Conservation (phyloP, 176 grass and related monocot genomes). For the Hyparrhenia diplandra region DNA sequence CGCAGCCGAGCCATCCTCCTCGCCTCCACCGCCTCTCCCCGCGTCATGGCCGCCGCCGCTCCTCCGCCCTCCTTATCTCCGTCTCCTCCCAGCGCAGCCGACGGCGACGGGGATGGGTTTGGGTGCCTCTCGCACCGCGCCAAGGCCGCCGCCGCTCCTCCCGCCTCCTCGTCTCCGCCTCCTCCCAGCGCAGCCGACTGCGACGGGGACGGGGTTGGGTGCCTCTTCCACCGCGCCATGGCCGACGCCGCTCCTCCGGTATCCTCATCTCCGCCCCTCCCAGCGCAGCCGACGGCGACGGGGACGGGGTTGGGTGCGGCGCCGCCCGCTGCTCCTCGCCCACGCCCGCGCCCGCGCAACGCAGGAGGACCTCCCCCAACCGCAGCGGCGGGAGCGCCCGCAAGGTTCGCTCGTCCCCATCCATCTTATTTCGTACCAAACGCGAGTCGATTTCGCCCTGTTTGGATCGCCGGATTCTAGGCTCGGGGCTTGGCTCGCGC, state of each 20-base stretch:
- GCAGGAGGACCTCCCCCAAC: conserved; percentile 28
- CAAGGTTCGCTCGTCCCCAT: conserved; percentile 30
- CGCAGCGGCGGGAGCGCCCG: conserved; percentile 46
- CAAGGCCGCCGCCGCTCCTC: background rate
- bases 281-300: background rate
- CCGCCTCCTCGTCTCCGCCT: conserved; percentile 11
- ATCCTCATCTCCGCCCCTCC: conserved; percentile 17
- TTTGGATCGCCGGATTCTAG: background rate
- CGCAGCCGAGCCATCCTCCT: background rate
- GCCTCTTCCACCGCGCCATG: background rate
- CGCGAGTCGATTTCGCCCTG: background rate
- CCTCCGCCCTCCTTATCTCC: conserved; percentile 20
- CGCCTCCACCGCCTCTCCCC: too few relatives aligned
- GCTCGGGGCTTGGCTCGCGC: background rate
- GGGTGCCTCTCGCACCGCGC: too few relatives aligned
- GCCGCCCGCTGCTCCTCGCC: conserved; percentile 30
- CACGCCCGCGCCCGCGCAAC: conserved; percentile 10
- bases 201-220: background rate
- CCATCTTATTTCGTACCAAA: background rate
- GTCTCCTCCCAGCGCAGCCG: background rate
- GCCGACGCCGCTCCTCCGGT: conserved; percentile 26
- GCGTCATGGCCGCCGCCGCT: background rate
- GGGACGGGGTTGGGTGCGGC: background rate
- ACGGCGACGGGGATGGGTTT: background rate
- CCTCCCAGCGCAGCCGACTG: background rate